Conservation (phyloP, 2,329 filamentous ascomycete genomes). For the Scopulariopsis brevicaulis region DNA sequence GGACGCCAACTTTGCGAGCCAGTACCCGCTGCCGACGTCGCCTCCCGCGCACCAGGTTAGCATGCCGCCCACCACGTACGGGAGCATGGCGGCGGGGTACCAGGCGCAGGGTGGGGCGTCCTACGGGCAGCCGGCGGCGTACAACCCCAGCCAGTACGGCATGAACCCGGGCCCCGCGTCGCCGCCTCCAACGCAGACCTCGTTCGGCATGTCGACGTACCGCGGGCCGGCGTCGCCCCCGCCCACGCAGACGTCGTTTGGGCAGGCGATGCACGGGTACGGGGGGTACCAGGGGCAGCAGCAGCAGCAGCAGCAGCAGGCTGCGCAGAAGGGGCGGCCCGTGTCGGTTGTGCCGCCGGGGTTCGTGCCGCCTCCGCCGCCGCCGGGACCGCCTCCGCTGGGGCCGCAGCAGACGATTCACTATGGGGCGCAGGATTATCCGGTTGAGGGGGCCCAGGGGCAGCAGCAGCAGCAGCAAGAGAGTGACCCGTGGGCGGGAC, state of each 20-base stretch:
- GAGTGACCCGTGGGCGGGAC: conserved; percentile 39
- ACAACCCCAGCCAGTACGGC: conserved; percentile 49
- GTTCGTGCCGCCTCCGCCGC: conserved; percentile 52
- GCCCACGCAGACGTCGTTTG: conserved; percentile 42
- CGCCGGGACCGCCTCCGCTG: conserved; percentile 49
- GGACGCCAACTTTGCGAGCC: conserved; percentile 39
- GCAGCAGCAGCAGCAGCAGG: conserved; percentile 28
- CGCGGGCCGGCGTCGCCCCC: conserved; percentile 33
- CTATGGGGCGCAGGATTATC: conserved; percentile 27
- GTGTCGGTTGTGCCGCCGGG: conserved; percentile 36
- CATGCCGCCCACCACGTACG: conserved; percentile 18
- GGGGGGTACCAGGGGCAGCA: conserved; percentile 23
- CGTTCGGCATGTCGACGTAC: conserved; percentile 27
- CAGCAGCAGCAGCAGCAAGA: conserved; percentile 24
- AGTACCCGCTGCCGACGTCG: conserved; percentile 48
- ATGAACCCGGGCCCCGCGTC: conserved; percentile 46
- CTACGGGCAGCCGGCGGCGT: conserved; percentile 35
- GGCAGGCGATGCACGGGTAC: conserved; percentile 24
- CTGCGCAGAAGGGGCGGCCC: conserved; percentile 13
- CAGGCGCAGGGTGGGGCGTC: conserved; percentile 26
- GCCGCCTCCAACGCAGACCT: conserved; percentile 51
- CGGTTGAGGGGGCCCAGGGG: conserved; percentile 7
- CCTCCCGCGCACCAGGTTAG: conserved; percentile 37
- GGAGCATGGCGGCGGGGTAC: conserved; percentile 18
- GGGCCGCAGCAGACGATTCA: conserved; percentile 52